A percentile compares a stretch with the other conserved stretches of the same genome.
Evolutionary conservation across 768 basidiomycete genomes (phyloP).

Genomic region (Leucosporidium scottii): DNA sequence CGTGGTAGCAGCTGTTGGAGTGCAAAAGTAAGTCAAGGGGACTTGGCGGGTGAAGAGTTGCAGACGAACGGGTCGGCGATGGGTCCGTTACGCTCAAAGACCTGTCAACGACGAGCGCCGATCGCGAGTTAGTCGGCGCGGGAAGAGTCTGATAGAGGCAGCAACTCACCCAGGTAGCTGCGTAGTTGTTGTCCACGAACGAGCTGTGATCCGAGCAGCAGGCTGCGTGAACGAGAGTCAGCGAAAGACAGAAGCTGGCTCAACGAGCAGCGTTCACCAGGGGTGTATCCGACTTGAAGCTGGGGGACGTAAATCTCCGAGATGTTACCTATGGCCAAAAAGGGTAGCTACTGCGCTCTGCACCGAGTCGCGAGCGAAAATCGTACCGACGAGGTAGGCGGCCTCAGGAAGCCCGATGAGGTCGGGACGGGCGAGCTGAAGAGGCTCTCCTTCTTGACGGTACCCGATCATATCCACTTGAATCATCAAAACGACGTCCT

Average conservation of each 20-base stretch:
- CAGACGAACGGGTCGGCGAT: slow-evolving; percentile 27
- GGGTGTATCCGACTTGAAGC: slow-evolving; percentile 34
- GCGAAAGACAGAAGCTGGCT: background rate
- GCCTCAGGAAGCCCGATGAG: slow-evolving; percentile 9
- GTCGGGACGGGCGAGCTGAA: slow-evolving; percentile 39
- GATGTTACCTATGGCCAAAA: slow-evolving; percentile 21
- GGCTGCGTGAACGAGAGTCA: slow-evolving; percentile 15
- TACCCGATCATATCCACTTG: slow-evolving; percentile 36
- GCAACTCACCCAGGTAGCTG: slow-evolving; percentile 28
- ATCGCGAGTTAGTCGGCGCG: background rate
- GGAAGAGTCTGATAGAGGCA: background rate
- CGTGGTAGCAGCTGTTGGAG: slow-evolving; percentile 24
- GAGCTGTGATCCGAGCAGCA: slow-evolving; percentile 39
- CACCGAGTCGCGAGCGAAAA: too few species aligned
- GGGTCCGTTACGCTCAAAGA: slow-evolving; percentile 37
- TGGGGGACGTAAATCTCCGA: slow-evolving; percentile 37
- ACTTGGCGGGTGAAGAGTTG: background rate
- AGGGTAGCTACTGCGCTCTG: slow-evolving; percentile 23
- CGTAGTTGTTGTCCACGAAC: slow-evolving; percentile 25
- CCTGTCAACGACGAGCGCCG: background rate
- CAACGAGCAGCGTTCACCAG: background rate
- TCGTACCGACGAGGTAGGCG: background rate
- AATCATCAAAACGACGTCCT: slow-evolving; percentile 24
- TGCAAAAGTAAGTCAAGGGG: background rate
- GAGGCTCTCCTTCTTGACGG: slow-evolving; percentile 34